Base-by-base conservation (phyloP, 2,329 filamentous ascomycete genomes). In the Kalaharituber pfeilii region DNA sequence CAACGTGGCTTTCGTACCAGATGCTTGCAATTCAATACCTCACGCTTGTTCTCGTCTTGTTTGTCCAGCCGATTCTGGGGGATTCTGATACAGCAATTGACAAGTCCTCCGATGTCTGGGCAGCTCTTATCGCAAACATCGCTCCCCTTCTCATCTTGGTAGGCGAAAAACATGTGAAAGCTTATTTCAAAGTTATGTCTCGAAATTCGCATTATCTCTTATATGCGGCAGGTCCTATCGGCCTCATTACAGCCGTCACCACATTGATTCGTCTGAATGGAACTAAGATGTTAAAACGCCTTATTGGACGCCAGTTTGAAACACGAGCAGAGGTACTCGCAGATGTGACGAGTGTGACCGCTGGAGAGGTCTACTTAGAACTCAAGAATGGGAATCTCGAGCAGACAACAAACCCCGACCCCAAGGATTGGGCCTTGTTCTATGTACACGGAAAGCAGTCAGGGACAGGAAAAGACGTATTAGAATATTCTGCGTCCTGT, bases 91-190 rank as follows among this genome's bases (percentile, higher is more conserved):
- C n/a, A n/a, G n/a, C n/a, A n/a, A 26, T 54, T 22, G 49, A n/a
- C 20, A n/a, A 36, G 4, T 57, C 52, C 6, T 27, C 53, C 13
- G 57, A 59, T 25, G 51, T 42, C 24, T 57, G 57, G 57, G 33
- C 57, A 5, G 4, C 30, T 1, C 44, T 59, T 5, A 51, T 59
- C 18, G 57, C 53, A 3, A 59, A 59, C 49, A 54, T 59, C 20
- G 57, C 49, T 1, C 54, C 57, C 1, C 51, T 57, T 15, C 53
- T 59, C 4, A 47, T 59, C 11, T 51, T 59, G 11, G 57, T 57
- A 2, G 57, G 57, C n/a, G 57, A 59, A 26, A 56, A 56, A 26
- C 56, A 59, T 15, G 55, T 59, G 4, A 59, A 59, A 25, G 57
- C 53, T 1, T 59, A 59, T 24, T 59, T 59, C 49, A 59, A 59